Evolutionary conservation across 768 basidiomycete genomes (phyloP).

Genomic region (Amanita muscaria): DNA sequence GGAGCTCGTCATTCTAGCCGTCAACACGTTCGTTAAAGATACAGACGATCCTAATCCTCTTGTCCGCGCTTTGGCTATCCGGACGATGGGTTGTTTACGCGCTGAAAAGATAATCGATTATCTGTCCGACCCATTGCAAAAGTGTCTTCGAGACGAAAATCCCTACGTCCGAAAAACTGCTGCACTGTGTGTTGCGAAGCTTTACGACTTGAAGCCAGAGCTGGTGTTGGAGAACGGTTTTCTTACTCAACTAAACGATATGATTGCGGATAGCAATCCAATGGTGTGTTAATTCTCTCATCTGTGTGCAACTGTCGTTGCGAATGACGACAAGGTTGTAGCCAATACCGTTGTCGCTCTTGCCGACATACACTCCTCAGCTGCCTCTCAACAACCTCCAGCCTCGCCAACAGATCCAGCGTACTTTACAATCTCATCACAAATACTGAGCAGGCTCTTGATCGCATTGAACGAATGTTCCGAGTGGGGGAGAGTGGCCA

Average conservation of each 20-base stretch:
- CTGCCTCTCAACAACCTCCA: conserved; percentile 43
- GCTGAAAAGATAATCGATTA: conserved; percentile 99
- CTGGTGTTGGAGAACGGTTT: conserved; percentile 94
- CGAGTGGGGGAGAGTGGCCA: conserved; percentile 96
- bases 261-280: conserved; percentile 94
- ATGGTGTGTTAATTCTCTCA: conserved; percentile 59
- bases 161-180: conserved; percentile 99
- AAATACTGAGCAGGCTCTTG: conserved; percentile 80
- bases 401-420: conserved; percentile 51
- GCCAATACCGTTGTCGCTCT: conserved; percentile 93
- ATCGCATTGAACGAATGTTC: conserved; percentile 97
- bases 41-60: conserved; percentile 95
- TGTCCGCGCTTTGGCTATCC: conserved; percentile 90
- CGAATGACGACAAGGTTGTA: conserved; percentile 59
- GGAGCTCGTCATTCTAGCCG: conserved; percentile 96
- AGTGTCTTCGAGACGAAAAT: conserved; percentile 89
- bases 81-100: conserved; percentile 95
- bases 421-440: conserved; percentile 74
- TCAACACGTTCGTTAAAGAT: conserved; percentile 98
- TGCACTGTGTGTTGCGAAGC: conserved; percentile 91
- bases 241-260: conserved; percentile 77
- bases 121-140: conserved; percentile 89
- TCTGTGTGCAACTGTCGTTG: neutral
- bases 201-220: conserved; percentile 95
- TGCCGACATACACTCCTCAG: conserved; percentile 81